Conservation (phyloP, 495 filamentous ascomycete genomes). For the Parathielavia appendiculata region DNA sequence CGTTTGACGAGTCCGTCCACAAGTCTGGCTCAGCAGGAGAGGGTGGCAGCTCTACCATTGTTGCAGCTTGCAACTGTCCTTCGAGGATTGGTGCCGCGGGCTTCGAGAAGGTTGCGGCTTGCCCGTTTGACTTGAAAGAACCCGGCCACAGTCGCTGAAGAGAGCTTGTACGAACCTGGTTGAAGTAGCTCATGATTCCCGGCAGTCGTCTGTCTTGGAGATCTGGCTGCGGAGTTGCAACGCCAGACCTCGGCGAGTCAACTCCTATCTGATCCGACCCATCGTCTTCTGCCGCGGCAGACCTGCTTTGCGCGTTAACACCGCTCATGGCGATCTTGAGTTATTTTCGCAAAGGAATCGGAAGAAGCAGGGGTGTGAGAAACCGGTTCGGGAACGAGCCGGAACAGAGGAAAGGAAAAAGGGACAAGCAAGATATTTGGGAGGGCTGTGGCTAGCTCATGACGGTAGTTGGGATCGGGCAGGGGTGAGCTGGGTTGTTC, state of each 20-base stretch:
- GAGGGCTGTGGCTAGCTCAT: conserved; percentile 33
- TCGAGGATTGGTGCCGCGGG: conserved; percentile 33
- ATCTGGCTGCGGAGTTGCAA: conserved; percentile 85
- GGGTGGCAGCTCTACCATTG: conserved; percentile 24
- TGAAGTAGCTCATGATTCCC: conserved; percentile 89
- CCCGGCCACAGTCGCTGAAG: conserved; percentile 36
- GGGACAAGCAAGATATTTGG: conserved; percentile 23
- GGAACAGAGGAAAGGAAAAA: conserved; percentile 24
- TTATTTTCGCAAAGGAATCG: conserved; percentile 16
- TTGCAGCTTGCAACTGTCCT: conserved; percentile 30
- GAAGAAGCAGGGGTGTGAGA: conserved; percentile 19
- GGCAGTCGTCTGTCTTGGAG: conserved; percentile 84
- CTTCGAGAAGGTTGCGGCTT: conserved; percentile 35
- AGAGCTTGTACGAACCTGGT: conserved; percentile 83
- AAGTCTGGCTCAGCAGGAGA: conserved; percentile 22
- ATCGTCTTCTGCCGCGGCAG: conserved; percentile 58
- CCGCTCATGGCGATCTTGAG: conserved; percentile 32
- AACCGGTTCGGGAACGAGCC: conserved; percentile 14
- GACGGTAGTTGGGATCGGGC: conserved; percentile 27
- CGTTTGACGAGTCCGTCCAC: conserved; percentile 29
- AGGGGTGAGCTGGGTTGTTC: conserved; percentile 27
- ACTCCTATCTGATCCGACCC: conserved; percentile 71
- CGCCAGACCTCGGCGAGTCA: conserved; percentile 75
- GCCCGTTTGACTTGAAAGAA: conserved; percentile 35
- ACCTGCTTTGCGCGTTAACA: conserved; percentile 46